Percentiles rank a stretch among this genome's conserved stretches.
Conservation (phyloP, 2,329 filamentous ascomycete species). For the Aspergillus glaucus region DNA sequence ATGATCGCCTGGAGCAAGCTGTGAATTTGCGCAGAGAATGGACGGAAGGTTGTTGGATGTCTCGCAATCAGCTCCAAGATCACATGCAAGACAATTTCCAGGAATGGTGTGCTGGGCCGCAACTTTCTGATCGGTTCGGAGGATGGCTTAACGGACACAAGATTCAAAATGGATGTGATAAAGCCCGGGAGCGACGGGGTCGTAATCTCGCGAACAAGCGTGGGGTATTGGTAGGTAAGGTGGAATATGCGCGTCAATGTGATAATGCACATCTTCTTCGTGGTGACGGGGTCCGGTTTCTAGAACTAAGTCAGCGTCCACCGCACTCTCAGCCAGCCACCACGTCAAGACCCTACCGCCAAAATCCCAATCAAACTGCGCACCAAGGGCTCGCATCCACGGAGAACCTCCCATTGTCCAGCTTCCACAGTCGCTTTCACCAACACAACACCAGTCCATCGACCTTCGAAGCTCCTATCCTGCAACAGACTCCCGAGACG, state of each 20-base stretch:
- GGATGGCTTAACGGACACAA: conserved; percentile 47
- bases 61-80: conserved; percentile 67
- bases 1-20: conserved; percentile 55
- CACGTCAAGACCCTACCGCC: conserved; percentile 48
- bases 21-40: conserved; percentile 64
- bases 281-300: conserved; percentile 70
- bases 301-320: conserved; percentile 28
- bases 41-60: conserved; percentile 77
- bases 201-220: conserved; percentile 77
- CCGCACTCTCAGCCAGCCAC: background rate
- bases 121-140: conserved; percentile 30
- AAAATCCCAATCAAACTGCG: conserved; percentile 67
- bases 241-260: conserved; percentile 77
- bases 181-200: conserved; percentile 74
- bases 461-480: conserved; percentile 65
- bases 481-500: conserved; percentile 71
- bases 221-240: conserved; percentile 74
- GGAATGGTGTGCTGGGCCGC: conserved; percentile 43
- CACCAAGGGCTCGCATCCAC: conserved; percentile 69
- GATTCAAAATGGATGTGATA: conserved; percentile 64
- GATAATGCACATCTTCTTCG: conserved; percentile 70
- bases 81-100: conserved; percentile 65
- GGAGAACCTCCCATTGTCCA: conserved; percentile 76
- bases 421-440: conserved; percentile 76
- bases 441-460: conserved; percentile 70